Evolutionary conservation across 495 filamentous ascomycete species (phyloP).

Genomic region (Pseudoneurospora amorphoporcata): DNA sequence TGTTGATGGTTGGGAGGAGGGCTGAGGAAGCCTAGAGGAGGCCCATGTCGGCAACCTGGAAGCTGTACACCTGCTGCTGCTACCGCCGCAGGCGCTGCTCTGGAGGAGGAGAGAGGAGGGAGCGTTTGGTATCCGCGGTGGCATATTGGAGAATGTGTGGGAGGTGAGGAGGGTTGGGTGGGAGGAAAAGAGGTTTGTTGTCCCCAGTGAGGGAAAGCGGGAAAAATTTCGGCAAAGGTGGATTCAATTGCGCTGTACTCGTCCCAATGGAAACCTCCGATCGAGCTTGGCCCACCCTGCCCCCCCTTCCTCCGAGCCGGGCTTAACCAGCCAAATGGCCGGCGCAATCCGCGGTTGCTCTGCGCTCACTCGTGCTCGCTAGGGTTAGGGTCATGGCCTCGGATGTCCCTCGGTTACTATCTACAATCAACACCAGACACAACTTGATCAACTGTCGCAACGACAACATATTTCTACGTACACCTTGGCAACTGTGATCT

Average conservation of each 20-base stretch:
- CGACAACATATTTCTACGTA: background rate
- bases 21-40: background rate
- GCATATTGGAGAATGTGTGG: slow-evolving; percentile 13
- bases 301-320: background rate
- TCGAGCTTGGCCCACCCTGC: background rate
- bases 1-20: background rate
- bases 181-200: background rate
- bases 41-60: background rate
- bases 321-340: background rate
- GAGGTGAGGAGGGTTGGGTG: slow-evolving; percentile 3
- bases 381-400: background rate
- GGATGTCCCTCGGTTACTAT: background rate
- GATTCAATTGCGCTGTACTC: background rate
- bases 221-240: background rate
- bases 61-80: slow-evolving; percentile 10
- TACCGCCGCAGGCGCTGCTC: background rate
- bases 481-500: background rate
- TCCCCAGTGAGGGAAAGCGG: background rate
- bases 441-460: background rate
- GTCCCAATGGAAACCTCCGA: background rate
- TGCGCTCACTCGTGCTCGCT: background rate
- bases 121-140: slow-evolving; percentile 17
- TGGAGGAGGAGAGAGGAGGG: background rate
- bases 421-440: background rate
- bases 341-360: background rate